A percentile compares a stretch with the other conserved stretches of the same genome.
phyloP scores from a whole-genome alignment of 2,329 filamentous ascomycete species.

The Fulvia fulva region DNA sequence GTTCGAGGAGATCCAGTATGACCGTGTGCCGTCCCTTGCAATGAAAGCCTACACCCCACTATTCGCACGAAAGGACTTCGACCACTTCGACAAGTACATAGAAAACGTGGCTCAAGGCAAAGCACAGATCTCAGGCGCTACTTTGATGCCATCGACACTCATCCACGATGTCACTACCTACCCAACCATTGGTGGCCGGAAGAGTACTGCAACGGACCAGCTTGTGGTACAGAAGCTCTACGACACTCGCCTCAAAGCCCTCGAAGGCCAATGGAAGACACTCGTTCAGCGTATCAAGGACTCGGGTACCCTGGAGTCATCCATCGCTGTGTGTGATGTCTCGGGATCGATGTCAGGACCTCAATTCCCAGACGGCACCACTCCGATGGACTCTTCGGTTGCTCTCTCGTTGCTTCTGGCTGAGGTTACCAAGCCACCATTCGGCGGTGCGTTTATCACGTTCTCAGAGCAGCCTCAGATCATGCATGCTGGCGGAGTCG shows the following conservation, averaged over 20 bases:
- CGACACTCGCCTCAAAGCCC: conserved; percentile 36
- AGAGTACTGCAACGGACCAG: conserved; percentile 13
- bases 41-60: conserved; percentile 52
- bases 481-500: conserved; percentile 38
- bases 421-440: conserved; percentile 51
- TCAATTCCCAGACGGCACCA: conserved; percentile 44
- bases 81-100: conserved; percentile 50
- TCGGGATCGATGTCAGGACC: conserved; percentile 50
- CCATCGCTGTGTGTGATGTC: conserved; percentile 57
- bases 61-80: conserved; percentile 51
- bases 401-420: conserved; percentile 56
- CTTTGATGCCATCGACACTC: conserved; percentile 51
- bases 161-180: conserved; percentile 30
- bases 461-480: conserved; percentile 46
- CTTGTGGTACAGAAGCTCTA: conserved; percentile 31
- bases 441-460: conserved; percentile 54
- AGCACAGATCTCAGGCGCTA: conserved; percentile 53
- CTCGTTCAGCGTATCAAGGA: conserved; percentile 57
- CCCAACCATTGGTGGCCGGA: neutral
- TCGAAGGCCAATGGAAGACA: conserved; percentile 54
- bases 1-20: conserved; percentile 53
- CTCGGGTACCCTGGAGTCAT: conserved; percentile 50
- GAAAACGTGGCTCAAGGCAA: conserved; percentile 47
- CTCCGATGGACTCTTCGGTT: conserved; percentile 52
- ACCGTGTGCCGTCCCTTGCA: conserved; percentile 54